These are phyloP conservation scores for Cladosporium sp. DNA, from an alignment of 2,329 filamentous ascomycete genomes.

Conservation along the genomic window DNA sequence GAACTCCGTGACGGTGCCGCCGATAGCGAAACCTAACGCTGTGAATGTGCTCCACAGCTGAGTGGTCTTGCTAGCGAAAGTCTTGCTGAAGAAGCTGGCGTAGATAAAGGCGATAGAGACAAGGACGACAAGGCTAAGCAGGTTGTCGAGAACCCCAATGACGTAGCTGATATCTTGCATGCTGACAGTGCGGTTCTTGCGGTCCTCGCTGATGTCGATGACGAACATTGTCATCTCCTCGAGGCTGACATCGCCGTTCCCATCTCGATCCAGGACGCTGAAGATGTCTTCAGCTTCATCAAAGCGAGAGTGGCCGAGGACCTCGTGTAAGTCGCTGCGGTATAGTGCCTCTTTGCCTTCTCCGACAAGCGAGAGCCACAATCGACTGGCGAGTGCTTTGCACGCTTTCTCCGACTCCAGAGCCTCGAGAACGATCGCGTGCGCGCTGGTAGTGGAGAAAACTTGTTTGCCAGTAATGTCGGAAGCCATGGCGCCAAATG, in stretches of 20 bases:
- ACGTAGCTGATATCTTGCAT: conserved; percentile 39
- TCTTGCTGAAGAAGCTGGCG: conserved; percentile 35
- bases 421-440: conserved; percentile 33
- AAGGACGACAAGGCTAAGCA: conserved; percentile 34
- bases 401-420: conserved; percentile 33
- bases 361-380: conserved; percentile 38
- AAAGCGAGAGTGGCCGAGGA: conserved; percentile 29
- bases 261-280: conserved; percentile 34
- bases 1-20: conserved; percentile 89
- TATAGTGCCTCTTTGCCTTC: conserved; percentile 31
- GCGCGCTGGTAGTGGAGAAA: conserved; percentile 55
- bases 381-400: conserved; percentile 35
- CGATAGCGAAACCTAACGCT: conserved; percentile 80
- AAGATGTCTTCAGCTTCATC: conserved; percentile 37
- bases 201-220: conserved; percentile 32
- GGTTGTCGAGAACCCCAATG: conserved; percentile 37
- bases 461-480: conserved; percentile 85
- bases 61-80: conserved; percentile 29
- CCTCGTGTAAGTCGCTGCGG: conserved; percentile 30
- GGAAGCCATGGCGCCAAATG: conserved; percentile 79
- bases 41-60: conserved; percentile 32
- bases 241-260: conserved; percentile 38
- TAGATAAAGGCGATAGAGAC: conserved; percentile 37
- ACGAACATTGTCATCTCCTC: conserved; percentile 38
- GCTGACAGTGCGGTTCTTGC: conserved; percentile 34